These are phyloP conservation scores for Zymoseptoria pseudotritici DNA, from an alignment of 2,329 filamentous ascomycete genomes.

Conservation along the genomic window DNA sequence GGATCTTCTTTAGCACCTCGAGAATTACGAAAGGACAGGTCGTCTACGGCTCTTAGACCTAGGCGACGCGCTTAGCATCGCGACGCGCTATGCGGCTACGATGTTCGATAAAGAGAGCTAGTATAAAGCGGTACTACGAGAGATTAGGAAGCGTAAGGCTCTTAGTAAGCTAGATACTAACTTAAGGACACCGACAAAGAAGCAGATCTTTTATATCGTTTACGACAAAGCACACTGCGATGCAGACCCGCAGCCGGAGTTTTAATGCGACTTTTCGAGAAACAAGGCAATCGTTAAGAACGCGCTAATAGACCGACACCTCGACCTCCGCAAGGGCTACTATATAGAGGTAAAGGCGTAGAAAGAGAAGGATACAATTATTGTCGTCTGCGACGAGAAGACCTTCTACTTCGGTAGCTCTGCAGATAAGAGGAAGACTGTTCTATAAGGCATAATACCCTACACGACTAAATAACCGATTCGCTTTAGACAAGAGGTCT, in stretches of 20 bases:
- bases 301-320: neutral
- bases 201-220: neutral
- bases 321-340: neutral
- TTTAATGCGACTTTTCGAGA: too few species aligned
- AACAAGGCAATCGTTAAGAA: too few species aligned
- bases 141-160: neutral
- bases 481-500: neutral
- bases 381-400: neutral
- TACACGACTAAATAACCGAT: neutral
- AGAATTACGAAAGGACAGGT: neutral
- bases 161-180: neutral
- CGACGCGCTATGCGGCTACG: neutral
- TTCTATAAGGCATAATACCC: neutral
- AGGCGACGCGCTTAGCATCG: neutral
- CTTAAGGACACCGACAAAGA: neutral
- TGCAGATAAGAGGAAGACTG: neutral
- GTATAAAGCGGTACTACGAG: neutral
- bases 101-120: neutral
- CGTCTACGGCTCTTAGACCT: neutral
- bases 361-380: neutral
- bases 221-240: neutral
- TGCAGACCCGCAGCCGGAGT: neutral
- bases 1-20: neutral
- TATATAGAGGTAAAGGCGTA: neutral
- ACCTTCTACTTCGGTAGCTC: neutral